Base-by-base conservation (phyloP, 129 eudicot genomes). In the Pittosporum tobira region DNA sequence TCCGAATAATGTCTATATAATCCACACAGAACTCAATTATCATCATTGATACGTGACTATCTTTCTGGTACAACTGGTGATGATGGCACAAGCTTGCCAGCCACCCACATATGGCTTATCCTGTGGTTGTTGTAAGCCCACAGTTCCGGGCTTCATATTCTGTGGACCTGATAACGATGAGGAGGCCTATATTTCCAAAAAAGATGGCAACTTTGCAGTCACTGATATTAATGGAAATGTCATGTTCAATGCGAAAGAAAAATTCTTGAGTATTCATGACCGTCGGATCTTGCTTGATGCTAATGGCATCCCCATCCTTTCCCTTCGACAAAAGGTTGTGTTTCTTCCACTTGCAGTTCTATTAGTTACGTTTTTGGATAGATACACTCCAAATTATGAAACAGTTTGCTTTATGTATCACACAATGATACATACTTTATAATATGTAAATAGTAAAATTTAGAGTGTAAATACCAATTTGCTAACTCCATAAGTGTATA, bases 271-370 rank as follows among this genome's bases (percentile, higher is more conserved):
- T 22, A 22, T 63, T 23, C 78, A 63, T 63, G 56, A 40, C 38
- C 71, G 44, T 19, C 37, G 61, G 0, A 24, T 63, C 21, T 42
- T 79, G 18, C 51, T 70, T 8, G 77, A 70, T 57, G 68, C 84
- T 25, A 45, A 57, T 16, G 80, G 65, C 27, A 59, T n/a, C 3
- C 76, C 79, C 26, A 15, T 78, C 28, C 14, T 51, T 38, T 64
- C 48, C 23, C 55, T 78, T 51, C 50, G 48, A 3, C 65, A 47
- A 15, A 77, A 72, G 83, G 83, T 73, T 14, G 7, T 31, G 38
- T 5, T 3, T 5, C 38, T 31, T 31, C 38, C 9, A 4, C 38
- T 31, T 31, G 38, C 9, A 31, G n/a, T n/a, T n/a, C n/a, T n/a
- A n/a, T n/a, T n/a, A n/a, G n/a, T n/a, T n/a, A n/a, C n/a, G n/a